Evolutionary conservation across 1,139 yeast genomes (phyloP).

Genomic region (Scheffersomyces quercinus): DNA sequence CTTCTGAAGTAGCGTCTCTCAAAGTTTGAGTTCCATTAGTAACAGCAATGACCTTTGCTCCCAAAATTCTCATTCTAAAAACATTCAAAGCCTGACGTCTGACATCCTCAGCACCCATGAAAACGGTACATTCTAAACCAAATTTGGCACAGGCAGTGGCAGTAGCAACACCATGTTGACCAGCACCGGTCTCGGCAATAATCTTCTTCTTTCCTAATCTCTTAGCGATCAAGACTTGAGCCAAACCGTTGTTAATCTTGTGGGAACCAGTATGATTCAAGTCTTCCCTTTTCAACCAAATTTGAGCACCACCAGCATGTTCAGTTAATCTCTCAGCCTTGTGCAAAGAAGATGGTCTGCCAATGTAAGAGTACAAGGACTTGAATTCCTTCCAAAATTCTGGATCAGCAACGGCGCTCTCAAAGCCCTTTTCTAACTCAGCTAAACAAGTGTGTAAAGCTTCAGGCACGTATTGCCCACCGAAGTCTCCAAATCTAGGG

Average conservation of each 20-base stretch:
- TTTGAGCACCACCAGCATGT: conserved; percentile 92
- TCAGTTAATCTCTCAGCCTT: conserved; percentile 87
- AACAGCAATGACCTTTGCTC: conserved; percentile 93
- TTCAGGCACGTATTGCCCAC: conserved; percentile 99
- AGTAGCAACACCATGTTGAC: conserved; percentile 99
- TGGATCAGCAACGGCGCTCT: conserved; percentile 84
- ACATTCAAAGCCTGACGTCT: conserved; percentile 98
- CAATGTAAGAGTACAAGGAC: conserved; percentile 80
- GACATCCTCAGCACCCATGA: conserved; percentile 99
- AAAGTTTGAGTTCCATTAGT: conserved; percentile 93
- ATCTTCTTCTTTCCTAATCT: conserved; percentile 87
- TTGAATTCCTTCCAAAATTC: conserved; percentile 90
- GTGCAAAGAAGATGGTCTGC: conserved; percentile 93
- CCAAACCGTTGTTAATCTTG: conserved; percentile 93
- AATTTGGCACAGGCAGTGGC: conserved; percentile 99
- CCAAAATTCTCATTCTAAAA: conserved; percentile 93
- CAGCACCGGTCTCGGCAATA: conserved; percentile 99
- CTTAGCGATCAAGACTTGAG: conserved; percentile 89
- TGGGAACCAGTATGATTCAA: conserved; percentile 98
- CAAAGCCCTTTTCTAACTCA: conserved; percentile 86
- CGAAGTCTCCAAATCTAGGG: conserved; percentile 88
- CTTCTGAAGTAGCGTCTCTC: conserved; percentile 97
- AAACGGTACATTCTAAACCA: conserved; percentile 92
- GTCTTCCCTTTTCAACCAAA: conserved; percentile 98
- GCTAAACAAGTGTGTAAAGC: conserved; percentile 87